Evolutionary conservation across 208 protist genomes (phyloP), one percentile per base, ranked within the genome.

Genomic region (Leptomonas pyrrhocoris): DNA sequence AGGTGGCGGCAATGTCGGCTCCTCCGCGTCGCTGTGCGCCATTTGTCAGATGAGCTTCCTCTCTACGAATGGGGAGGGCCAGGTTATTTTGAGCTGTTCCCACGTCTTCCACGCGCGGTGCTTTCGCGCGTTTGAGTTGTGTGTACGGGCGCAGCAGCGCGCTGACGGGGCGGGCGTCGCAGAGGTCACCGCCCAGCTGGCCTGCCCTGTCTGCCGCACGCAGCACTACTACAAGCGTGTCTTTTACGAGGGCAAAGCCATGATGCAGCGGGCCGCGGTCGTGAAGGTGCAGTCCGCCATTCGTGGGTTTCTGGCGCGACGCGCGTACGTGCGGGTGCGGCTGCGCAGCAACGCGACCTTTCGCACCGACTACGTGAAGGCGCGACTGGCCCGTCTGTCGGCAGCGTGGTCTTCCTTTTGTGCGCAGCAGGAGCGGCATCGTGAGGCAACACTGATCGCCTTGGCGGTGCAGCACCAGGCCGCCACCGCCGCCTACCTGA

Each of bases 101-200:
- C 92, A 96, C 72, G 86, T 96, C 18, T 96, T 94, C 45, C 92
- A 96, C 68, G 73, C 89, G 51, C 69, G 81, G 45, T 96, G 92
- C 77, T 94, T 96, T 73, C 68, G 59, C n/a, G 80, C 87, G 15
- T 94, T 96, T 68, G 92, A 96, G 77, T 80, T 80, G 19, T 85
- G 92, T 62, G 78, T 79, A n/a, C 74, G 88, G 5, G 58, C 59
- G 6, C 81, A 82, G 43, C 79, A 85, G 73, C 61, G 85, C 18
- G 80, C 61, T 15, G 84, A 90, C 27, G 66, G 53, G 1, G 54
- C 62, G 21, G 67, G 51, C 8, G 7, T 73, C 15, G 74, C 58
- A 13, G 74, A 51, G 30, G 40, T 81, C 2, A 62, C 58, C 0
- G 75, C 73, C 0, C 83, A 75, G 12, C 75, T 94, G 12, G 81